Evolutionary conservation across 768 basidiomycete genomes (phyloP).

Genomic region (Rhodotorula taiwanensis): DNA sequence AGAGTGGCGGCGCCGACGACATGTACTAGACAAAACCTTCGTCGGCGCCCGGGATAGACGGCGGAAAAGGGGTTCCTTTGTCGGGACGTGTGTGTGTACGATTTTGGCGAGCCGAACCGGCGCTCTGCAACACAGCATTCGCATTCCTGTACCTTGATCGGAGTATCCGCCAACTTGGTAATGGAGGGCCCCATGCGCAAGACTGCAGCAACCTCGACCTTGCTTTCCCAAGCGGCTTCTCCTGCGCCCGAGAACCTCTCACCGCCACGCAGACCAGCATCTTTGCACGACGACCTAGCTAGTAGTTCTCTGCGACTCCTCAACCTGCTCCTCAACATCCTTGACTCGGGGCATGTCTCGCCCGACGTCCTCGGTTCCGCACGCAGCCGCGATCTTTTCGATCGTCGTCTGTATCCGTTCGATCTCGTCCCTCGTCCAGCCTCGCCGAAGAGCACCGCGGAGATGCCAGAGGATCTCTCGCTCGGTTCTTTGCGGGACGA

Average conservation of each 20-base stretch:
- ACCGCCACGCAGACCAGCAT: no score
- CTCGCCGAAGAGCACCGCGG: constrained; percentile 30
- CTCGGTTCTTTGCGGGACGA: constrained; percentile 20
- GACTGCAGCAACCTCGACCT: no score
- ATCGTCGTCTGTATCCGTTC: constrained; percentile 26
- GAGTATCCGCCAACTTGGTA: no score
- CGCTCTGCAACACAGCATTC: not conserved
- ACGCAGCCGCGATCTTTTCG: constrained; percentile 14
- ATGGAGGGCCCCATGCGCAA: no score
- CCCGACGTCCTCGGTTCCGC: constrained; percentile 1
- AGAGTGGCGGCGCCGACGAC: no score
- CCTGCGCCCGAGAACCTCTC: no score
- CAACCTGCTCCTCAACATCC: constrained; percentile 26
- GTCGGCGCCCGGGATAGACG: no score
- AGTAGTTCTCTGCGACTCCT: no score
- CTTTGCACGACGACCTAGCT: no score
- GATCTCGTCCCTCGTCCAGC: constrained; percentile 33
- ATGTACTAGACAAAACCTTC: no score
- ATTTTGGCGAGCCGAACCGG: not conserved
- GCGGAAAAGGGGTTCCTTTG: not conserved
- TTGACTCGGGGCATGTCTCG: constrained; percentile 28
- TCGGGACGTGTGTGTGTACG: not conserved
- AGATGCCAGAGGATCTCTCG: constrained; percentile 39
- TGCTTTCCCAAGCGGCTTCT: not conserved
- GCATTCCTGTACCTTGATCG: not conserved